Conservation (phyloP, 345 rosid genomes). For the Eucalyptus decipiens region DNA sequence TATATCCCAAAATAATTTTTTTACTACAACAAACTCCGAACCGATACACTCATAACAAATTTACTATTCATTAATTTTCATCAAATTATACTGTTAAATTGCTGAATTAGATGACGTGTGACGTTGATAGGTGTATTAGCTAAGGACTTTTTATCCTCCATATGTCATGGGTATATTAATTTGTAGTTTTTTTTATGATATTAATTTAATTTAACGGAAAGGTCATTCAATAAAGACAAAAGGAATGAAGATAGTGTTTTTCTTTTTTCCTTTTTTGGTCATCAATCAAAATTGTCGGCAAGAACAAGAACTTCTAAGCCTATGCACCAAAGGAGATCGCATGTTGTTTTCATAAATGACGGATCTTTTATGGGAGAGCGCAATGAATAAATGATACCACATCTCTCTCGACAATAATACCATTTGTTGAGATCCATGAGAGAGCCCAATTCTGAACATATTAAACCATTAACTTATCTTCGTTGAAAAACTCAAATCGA, state of each 20-base stretch:
- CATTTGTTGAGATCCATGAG: neutral
- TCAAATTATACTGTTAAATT: no score
- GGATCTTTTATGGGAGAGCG: neutral
- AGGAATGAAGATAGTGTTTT: neutral
- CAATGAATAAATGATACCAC: neutral
- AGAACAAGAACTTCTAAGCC: neutral
- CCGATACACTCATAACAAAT: rapidly evolving
- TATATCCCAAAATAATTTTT: rapidly evolving
- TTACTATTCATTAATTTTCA: rapidly evolving
- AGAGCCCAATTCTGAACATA: neutral
- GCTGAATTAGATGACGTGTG: rapidly evolving
- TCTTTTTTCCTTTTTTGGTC: neutral
- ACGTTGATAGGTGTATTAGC: rapidly evolving
- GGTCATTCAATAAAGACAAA: no score
- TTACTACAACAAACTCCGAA: rapidly evolving
- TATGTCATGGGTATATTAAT: no score
- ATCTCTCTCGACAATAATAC: no score
- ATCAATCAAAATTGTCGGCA: neutral
- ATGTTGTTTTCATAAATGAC: neutral
- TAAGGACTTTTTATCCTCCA: rapidly evolving
- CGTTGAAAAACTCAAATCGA: neutral
- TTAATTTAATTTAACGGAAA: no score
- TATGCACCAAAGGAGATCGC: neutral
- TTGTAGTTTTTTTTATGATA: no score
- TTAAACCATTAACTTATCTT: no score